These are phyloP conservation scores for Nicotiana attenuata DNA, from an alignment of 257 asterid species.

Conservation along the genomic window DNA sequence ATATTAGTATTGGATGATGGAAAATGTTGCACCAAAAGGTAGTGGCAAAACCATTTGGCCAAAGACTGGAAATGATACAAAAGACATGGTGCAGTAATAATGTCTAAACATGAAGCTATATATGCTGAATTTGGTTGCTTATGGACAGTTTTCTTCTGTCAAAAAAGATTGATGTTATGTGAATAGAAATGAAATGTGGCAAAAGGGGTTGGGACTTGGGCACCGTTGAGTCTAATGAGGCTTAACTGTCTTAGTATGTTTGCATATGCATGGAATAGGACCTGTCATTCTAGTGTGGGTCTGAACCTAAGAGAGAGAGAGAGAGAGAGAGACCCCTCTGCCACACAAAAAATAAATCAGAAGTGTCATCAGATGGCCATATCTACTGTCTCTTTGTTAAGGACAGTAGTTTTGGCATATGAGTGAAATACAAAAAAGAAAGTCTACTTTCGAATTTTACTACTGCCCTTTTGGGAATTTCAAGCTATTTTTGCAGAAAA, in stretches of 20 bases:
- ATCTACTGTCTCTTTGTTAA: conserved; percentile 22
- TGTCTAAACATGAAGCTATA: background rate
- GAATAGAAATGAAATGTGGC: conserved; percentile 7
- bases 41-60: background rate
- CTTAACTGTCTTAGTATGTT: conserved; percentile 14
- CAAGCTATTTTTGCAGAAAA: background rate
- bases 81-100: conserved; percentile 5
- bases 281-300: conserved; percentile 25
- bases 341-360: background rate
- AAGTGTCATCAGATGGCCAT: conserved; percentile 3
- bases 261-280: conserved; percentile 23
- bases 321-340: conserved; percentile 9
- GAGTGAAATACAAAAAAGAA: conserved; percentile 10
- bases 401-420: conserved; percentile 16
- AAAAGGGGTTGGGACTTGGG: conserved; percentile 15
- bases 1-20: background rate
- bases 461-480: background rate
- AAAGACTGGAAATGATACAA: background rate
- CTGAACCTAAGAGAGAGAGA: conserved; percentile 18
- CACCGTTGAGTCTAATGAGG: conserved; percentile 3
- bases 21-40: background rate
- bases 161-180: background rate
- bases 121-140: background rate
- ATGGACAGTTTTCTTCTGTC: conserved; percentile 3
- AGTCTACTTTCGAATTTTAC: background rate